These are phyloP conservation scores for Gossypium aridum DNA, from an alignment of 441 rosid genomes.

Conservation along the genomic window DNA sequence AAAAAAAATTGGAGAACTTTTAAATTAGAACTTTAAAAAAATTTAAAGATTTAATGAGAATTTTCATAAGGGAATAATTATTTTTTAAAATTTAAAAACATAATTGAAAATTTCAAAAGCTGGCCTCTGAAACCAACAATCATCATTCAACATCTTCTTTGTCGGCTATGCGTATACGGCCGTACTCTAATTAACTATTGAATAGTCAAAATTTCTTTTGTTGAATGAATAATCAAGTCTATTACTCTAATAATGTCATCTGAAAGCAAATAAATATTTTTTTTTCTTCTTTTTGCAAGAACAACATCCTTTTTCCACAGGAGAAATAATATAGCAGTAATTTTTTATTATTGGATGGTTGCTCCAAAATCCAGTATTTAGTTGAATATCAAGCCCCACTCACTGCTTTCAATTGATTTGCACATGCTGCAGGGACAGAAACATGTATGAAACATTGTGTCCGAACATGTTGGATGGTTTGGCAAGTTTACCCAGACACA, in stretches of 20 bases:
- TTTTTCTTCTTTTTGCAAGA: neutral
- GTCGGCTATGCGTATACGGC: neutral
- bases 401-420: neutral
- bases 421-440: neutral
- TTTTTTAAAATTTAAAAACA: too few species aligned
- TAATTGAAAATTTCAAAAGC: too few species aligned
- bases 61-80: too few species aligned
- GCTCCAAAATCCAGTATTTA: conserved; percentile 5
- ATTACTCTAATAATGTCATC: neutral
- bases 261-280: neutral
- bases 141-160: neutral
- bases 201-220: neutral
- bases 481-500: neutral
- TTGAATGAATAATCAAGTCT: neutral
- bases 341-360: neutral
- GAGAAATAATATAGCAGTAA: neutral
- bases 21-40: too few species aligned
- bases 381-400: conserved; percentile 22
- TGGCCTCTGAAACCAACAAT: too few species aligned
- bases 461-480: neutral
- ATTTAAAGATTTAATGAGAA: too few species aligned
- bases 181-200: neutral
- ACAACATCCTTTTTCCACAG: neutral
- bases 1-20: too few species aligned
- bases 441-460: too few species aligned